Evolutionary conservation across 2,329 filamentous ascomycete genomes (phyloP).

Genomic region (Aspergillus cejpii): DNA sequence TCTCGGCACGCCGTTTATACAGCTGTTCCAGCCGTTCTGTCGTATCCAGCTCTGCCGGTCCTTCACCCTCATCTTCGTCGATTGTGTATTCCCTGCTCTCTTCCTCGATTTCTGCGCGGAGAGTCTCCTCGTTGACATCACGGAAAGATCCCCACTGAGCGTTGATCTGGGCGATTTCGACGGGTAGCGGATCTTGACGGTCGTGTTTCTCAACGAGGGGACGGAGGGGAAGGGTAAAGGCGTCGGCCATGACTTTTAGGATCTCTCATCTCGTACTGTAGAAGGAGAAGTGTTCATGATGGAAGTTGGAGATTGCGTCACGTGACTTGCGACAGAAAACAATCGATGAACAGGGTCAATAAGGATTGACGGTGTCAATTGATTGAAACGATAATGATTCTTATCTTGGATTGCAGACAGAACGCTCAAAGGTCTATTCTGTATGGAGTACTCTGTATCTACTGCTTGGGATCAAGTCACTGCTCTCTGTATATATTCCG

Average conservation of each 20-base stretch:
- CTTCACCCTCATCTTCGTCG: conserved; percentile 39
- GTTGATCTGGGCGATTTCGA: conserved; percentile 74
- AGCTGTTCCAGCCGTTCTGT: conserved; percentile 38
- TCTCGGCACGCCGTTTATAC: conserved; percentile 42
- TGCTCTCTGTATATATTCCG: too few species aligned
- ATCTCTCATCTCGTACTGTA: too few species aligned
- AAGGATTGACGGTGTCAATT: too few species aligned
- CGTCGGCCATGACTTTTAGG: conserved; percentile 33
- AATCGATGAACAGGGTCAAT: too few species aligned
- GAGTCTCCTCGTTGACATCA: conserved; percentile 64
- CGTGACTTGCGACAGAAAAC: too few species aligned
- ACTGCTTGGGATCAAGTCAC: too few species aligned
- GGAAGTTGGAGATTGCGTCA: not conserved
- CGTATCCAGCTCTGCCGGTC: conserved; percentile 29
- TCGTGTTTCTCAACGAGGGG: conserved; percentile 45
- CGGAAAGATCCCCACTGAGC: conserved; percentile 74
- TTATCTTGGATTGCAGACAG: too few species aligned
- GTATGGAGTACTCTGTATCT: too few species aligned
- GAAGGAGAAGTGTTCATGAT: too few species aligned
- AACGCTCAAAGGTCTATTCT: too few species aligned
- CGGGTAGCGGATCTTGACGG: conserved; percentile 56
- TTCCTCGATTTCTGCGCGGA: conserved; percentile 61
- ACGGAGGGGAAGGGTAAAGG: conserved; percentile 54
- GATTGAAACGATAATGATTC: too few species aligned
- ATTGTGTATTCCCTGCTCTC: conserved; percentile 45